Evolutionary conservation across 345 rosid species (phyloP).

Genomic region (Gossypium thurberi): DNA sequence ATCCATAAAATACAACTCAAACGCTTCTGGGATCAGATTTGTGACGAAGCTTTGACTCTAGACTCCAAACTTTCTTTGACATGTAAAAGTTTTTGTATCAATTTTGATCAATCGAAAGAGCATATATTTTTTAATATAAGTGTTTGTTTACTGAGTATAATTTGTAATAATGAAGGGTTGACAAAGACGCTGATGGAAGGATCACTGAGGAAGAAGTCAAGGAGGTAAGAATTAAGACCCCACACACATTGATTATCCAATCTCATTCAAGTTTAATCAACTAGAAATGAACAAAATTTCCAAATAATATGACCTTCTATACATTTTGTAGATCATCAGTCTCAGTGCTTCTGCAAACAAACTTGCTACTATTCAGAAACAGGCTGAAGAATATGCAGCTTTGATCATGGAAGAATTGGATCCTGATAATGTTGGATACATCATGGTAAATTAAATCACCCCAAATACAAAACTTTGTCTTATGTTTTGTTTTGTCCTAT

Average conservation of each 20-base stretch:
- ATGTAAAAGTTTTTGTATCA: slow-evolving; percentile 32
- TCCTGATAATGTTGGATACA: slow-evolving; percentile 72
- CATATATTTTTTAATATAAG: neutral
- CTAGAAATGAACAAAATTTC: neutral
- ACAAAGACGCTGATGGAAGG: slow-evolving; percentile 78
- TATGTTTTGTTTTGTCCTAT: neutral
- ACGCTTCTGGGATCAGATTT: slow-evolving; percentile 68
- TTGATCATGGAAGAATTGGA: slow-evolving; percentile 87
- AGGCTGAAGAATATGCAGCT: slow-evolving; percentile 77
- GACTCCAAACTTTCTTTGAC: slow-evolving; percentile 87
- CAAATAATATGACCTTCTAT: neutral
- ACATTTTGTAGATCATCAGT: slow-evolving; percentile 45
- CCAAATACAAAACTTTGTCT: neutral
- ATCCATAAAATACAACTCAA: slow-evolving; percentile 62
- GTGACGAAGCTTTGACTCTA: slow-evolving; percentile 81
- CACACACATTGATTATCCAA: neutral
- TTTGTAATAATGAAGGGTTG: slow-evolving; percentile 47
- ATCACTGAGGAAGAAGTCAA: slow-evolving; percentile 80
- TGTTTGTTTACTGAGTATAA: neutral
- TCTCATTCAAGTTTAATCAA: neutral
- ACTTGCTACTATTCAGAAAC: slow-evolving; percentile 73
- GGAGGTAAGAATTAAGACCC: slow-evolving; percentile 36
- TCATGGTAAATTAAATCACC: slow-evolving; percentile 42
- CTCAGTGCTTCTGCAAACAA: slow-evolving; percentile 91
- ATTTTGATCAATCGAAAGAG: neutral